Conservation (phyloP, 805 yeast genomes). For the Yarrowia porcina region DNA sequence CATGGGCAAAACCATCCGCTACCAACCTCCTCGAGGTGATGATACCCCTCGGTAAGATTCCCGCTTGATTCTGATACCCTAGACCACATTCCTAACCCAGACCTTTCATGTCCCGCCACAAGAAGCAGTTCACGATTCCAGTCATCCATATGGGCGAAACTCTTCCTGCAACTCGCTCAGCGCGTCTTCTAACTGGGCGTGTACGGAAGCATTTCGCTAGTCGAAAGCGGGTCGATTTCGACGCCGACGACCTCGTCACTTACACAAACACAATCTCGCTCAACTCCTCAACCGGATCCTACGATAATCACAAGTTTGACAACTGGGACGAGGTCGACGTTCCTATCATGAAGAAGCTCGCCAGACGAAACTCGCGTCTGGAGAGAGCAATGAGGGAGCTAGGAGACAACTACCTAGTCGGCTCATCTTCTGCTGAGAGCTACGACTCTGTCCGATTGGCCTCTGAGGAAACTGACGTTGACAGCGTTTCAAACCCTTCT, state of each 20-base stretch:
- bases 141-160: neutral
- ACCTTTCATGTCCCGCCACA: constrained; percentile 6
- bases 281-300: constrained; percentile 3
- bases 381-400: neutral
- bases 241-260: constrained; percentile 45
- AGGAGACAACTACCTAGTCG: neutral
- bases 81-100: neutral
- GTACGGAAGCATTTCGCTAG: constrained; percentile 27
- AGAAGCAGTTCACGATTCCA: constrained; percentile 2
- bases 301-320: neutral
- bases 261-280: constrained; percentile 11
- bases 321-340: neutral
- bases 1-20: constrained; percentile 9
- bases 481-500: neutral
- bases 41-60: constrained; percentile 22
- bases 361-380: neutral
- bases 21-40: constrained; percentile 1
- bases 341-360: neutral
- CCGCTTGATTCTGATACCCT: neutral
- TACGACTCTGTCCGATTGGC: neutral
- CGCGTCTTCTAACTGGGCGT: neutral
- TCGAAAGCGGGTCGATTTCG: constrained; percentile 60
- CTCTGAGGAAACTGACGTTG: neutral
- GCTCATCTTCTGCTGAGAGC: neutral
- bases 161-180: neutral